phyloP scores from a whole-genome alignment of 805 yeast species.

The Yamadazyma sp. region DNA sequence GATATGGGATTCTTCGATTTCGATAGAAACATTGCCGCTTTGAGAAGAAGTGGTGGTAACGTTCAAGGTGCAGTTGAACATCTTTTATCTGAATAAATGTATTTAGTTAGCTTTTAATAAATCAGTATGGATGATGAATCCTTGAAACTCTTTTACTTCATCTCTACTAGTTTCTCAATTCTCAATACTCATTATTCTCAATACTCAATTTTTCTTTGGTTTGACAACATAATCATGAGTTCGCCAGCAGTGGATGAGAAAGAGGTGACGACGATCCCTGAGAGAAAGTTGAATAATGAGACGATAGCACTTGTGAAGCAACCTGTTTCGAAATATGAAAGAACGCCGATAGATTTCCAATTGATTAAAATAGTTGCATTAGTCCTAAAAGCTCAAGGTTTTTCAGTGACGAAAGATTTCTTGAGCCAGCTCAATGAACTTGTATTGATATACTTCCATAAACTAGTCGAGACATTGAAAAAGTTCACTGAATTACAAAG shows the following conservation, averaged over 20 bases:
- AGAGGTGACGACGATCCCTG: no score
- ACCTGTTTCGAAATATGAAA: slow-evolving; percentile 6
- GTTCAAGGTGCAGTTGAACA: slow-evolving; percentile 96
- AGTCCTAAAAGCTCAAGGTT: slow-evolving; percentile 19
- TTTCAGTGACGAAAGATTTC: slow-evolving; percentile 24
- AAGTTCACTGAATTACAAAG: slow-evolving; percentile 58
- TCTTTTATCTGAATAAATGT: slow-evolving; percentile 9
- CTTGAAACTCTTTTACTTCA: no score
- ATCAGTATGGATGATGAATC: no score
- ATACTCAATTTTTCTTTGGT: no score
- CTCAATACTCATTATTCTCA: no score
- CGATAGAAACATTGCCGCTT: slow-evolving; percentile 85
- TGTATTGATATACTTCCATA: slow-evolving; percentile 27
- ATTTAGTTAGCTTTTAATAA: no score
- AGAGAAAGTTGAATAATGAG: slow-evolving; percentile 2
- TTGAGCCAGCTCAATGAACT: slow-evolving; percentile 27
- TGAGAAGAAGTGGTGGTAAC: slow-evolving; percentile 93
- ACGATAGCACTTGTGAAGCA: slow-evolving; percentile 4
- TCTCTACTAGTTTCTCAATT: no score
- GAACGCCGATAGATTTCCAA: slow-evolving; percentile 24
- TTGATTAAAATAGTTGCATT: slow-evolving; percentile 27
- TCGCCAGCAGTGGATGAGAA: no score
- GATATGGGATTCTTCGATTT: slow-evolving; percentile 78
- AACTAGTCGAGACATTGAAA: slow-evolving; percentile 41
- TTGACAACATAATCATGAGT: no score